Evolutionary conservation across 768 basidiomycete species (phyloP), one percentile per base, ranked within the genome.

Genomic region (Baorangia bicolor): DNA sequence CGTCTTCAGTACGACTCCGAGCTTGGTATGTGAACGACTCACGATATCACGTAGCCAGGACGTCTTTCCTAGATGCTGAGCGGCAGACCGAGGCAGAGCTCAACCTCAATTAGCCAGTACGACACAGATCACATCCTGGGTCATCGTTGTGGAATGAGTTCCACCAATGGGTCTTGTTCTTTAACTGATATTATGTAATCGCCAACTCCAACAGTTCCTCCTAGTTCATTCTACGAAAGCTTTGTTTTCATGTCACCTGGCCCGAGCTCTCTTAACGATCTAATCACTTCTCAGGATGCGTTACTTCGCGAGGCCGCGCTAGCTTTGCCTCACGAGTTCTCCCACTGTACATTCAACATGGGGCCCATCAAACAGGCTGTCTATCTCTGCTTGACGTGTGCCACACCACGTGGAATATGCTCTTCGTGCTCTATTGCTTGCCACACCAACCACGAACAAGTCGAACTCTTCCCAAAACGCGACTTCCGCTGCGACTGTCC

Each of bases 401-500:
- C 80, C 23, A 78, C 78, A 49, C 77, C 79, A 21, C 82, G 83
- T 51, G 90, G 90, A 20, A 75, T 93, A 53, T 93, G 92, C 61
- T 82, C 88, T 16, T 87, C 92, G 8, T 94, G 92, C 72, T 91
- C 89, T 28, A 80, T 93, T 49, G 88, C 91, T 23, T 94, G 92
- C 67, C 92, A 94, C 67, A 88, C 88, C 14, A 78, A 90, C 68
- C 90, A 92, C 69, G 87, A 93, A 64, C 92, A 94, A 67, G 70
- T 93, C 49, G 92, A 94, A 69, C 78, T 94, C 56, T 93, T 94
- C 72, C 90, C 91, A 1, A 94, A 94, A 68, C 82, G 91, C 61
- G 73, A 78, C 55, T 92, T 93, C 65, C 83, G 87, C 33, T 94
- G 92, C 65, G 92, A 94, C 70, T 94, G 92, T 68, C 90, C 92